phyloP scores from a whole-genome alignment of 257 asterid species.

The Scutellaria minor region DNA sequence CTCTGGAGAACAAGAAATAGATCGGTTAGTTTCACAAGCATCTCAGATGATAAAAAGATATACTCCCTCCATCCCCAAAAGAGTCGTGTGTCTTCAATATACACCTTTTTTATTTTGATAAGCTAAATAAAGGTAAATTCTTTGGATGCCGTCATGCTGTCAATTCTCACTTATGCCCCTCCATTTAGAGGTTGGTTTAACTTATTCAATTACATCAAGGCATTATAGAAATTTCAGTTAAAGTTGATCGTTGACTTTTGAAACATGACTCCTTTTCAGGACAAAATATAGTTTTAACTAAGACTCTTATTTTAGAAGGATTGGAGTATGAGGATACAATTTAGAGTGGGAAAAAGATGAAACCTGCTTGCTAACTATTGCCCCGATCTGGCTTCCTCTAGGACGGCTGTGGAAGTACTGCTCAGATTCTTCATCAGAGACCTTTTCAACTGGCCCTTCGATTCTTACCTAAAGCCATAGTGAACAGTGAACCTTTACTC shows the following conservation, averaged over 20 bases:
- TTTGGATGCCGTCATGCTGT: too few species aligned
- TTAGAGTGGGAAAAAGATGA: conserved; percentile 11
- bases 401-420: conserved; percentile 80
- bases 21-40: conserved; percentile 23
- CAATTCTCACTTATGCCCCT: too few species aligned
- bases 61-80: not conserved
- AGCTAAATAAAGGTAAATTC: too few species aligned
- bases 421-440: conserved; percentile 78
- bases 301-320: too few species aligned
- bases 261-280: too few species aligned
- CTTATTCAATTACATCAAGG: too few species aligned
- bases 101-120: too few species aligned
- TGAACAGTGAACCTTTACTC: not conserved
- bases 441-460: conserved; percentile 76
- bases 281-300: too few species aligned
- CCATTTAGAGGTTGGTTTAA: too few species aligned
- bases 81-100: too few species aligned
- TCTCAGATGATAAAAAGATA: conserved; percentile 15
- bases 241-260: too few species aligned
- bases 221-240: too few species aligned
- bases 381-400: conserved; percentile 80
- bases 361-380: conserved; percentile 88
- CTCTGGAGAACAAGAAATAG: conserved; percentile 51
- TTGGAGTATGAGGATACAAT: conserved; percentile 15
- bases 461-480: conserved; percentile 66